These are phyloP conservation scores for Edaphochlamys debaryana DNA, from an alignment of 139 green algal genomes.

Conservation along the genomic window DNA sequence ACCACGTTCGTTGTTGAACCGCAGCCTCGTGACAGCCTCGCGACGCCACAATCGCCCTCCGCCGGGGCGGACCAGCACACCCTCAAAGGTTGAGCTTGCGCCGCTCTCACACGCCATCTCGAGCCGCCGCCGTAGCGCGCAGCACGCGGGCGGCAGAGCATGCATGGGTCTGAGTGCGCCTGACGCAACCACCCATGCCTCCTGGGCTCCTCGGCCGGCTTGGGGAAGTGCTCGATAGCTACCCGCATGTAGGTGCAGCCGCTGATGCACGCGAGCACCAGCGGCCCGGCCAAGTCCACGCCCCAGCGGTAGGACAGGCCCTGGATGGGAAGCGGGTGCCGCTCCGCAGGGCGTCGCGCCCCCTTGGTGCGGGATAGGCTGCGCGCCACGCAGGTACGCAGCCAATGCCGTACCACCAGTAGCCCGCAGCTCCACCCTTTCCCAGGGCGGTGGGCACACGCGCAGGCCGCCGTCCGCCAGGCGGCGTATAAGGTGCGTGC, in stretches of 20 bases:
- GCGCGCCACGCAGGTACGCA: background rate
- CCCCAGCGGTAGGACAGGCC: too few species aligned
- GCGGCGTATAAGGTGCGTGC: background rate
- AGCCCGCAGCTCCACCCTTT: background rate
- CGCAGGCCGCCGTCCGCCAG: background rate
- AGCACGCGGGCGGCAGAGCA: too few species aligned
- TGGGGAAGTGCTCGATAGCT: constrained; percentile 45
- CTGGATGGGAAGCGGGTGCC: constrained; percentile 29
- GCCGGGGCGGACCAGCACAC: too few species aligned
- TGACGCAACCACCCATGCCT: too few species aligned
- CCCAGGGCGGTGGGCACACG: background rate
- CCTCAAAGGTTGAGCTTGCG: too few species aligned
- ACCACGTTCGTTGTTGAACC: too few species aligned
- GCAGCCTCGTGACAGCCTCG: too few species aligned
- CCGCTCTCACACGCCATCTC: too few species aligned
- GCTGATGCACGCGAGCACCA: background rate
- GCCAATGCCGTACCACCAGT: constrained; percentile 22
- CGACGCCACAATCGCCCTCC: too few species aligned
- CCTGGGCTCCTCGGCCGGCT: constrained; percentile 35
- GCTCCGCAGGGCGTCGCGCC: background rate
- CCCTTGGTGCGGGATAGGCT: background rate
- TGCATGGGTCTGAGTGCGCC: too few species aligned
- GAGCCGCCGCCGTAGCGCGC: too few species aligned
- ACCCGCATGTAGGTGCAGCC: constrained; percentile 50
- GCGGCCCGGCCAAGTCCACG: constrained; percentile 32